These are phyloP conservation scores for Hirschioporus abietinus DNA, from an alignment of 768 basidiomycete species.

Conservation along the genomic window DNA sequence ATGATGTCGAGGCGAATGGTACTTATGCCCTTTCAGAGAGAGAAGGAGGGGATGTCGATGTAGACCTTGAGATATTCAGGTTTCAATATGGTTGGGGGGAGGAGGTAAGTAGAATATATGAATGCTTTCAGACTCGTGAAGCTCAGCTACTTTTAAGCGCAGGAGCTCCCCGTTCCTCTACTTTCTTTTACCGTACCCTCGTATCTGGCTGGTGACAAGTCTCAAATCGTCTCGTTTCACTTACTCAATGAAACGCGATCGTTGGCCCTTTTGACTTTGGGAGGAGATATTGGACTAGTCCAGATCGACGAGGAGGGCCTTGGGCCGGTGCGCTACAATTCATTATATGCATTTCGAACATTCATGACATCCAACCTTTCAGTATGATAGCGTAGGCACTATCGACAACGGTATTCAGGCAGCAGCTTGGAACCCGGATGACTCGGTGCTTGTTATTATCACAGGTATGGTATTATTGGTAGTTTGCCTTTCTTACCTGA, in stretches of 20 bases:
- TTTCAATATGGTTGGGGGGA: constrained; percentile 13
- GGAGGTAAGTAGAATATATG: constrained; percentile 9
- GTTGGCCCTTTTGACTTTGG: constrained; percentile 60
- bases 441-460: constrained; percentile 74
- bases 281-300: constrained; percentile 79
- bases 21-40: constrained; percentile 55
- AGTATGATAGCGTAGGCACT: constrained; percentile 77
- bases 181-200: constrained; percentile 18
- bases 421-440: constrained; percentile 90
- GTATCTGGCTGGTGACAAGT: constrained; percentile 17
- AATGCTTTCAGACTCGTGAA: constrained; percentile 7
- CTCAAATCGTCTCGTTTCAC: constrained; percentile 58
- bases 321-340: not conserved
- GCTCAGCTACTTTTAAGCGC: constrained; percentile 1
- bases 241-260: constrained; percentile 68
- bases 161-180: constrained; percentile 4
- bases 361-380: constrained; percentile 37
- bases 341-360: constrained; percentile 15
- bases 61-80: constrained; percentile 57
- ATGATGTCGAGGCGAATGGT: constrained; percentile 61
- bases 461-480: constrained; percentile 50
- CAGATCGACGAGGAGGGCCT: constrained; percentile 30
- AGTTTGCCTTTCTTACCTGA: not conserved
- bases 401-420: constrained; percentile 80
- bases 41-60: constrained; percentile 39